Base-by-base conservation (phyloP, 129 eudicot species). In the Calendula officinalis region DNA sequence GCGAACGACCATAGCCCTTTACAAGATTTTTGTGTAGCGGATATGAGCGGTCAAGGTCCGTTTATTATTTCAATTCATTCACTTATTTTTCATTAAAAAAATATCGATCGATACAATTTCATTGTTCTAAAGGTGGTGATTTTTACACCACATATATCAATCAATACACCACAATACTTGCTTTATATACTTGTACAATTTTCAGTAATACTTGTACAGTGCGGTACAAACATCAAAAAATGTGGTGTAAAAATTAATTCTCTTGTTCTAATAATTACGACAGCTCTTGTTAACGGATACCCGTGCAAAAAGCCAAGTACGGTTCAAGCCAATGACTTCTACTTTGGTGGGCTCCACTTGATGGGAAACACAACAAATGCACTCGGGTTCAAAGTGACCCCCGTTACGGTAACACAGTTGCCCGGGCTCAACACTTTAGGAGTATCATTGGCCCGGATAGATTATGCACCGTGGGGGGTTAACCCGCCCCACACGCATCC, bases 381-480 rank as follows among this genome's bases (percentile, higher is more conserved):
- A 32, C 44, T 68, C 0, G 80, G 80, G 8, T 60, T 33, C 1
- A 42, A 37, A 38, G 75, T 43, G 51, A 68, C 62, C 14, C 70
- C 60, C 0, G 80, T 75, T 13, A 40, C 22, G 14, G 80, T 75
- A 36, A 47, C 41, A 4, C 80, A 75, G 42, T 43, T 75, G 53
- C 34, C 80, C 2, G 80, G 80, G 22, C 80, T 75, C 51, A 75
- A 75, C 75, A 75, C 80, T 62, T 48, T 75, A 5, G 75, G 80
- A 37, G 63, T 75, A 66, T 55, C 80, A 44, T 49, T 75, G 69
- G 75, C 70, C 9, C 75, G 75, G 4, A n/a, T 68, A 1, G 80
- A 75, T 32, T 75, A 43, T 2, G 71, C 70, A 3, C 80, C 80
- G 55, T 75, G 59, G 44, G 80, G 80, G 6, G 33, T 75, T 32